Evolutionary conservation across 306 rosid genomes (phyloP).

Genomic region (Carpinus fangiana): DNA sequence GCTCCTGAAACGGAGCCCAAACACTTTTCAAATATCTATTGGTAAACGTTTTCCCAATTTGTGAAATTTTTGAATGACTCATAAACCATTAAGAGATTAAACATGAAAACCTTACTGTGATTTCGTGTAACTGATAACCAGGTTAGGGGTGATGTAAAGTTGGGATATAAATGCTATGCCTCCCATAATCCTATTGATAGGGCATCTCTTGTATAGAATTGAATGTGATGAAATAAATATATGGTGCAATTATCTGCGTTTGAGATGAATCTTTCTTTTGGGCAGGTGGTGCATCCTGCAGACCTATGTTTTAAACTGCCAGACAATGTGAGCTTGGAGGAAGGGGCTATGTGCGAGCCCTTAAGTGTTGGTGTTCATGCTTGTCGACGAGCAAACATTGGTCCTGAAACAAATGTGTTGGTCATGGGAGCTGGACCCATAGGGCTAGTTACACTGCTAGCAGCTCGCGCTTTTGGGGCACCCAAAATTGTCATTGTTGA

Average conservation of each 20-base stretch:
- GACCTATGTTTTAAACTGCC: conserved; percentile 82
- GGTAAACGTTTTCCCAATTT: neutral
- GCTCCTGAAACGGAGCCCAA: neutral
- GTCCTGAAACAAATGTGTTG: conserved; percentile 84
- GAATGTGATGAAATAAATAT: neutral
- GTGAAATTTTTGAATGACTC: neutral
- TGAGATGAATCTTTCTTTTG: conserved; percentile 23
- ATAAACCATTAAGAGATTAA: neutral
- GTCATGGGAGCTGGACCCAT: conserved; percentile 94
- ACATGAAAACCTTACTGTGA: neutral
- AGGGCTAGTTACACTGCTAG: conserved; percentile 82
- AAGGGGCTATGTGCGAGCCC: conserved; percentile 97
- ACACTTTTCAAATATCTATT: neutral
- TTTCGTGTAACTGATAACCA: neutral
- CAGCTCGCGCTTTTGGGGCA: conserved; percentile 86
- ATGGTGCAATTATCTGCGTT: neutral
- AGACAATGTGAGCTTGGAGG: conserved; percentile 84
- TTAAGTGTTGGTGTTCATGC: conserved; percentile 94
- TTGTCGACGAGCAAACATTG: conserved; percentile 76
- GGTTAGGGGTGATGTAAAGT: neutral
- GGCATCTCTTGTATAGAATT: neutral
- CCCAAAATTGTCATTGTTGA: conserved; percentile 68
- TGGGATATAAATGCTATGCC: neutral
- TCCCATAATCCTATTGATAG: neutral
- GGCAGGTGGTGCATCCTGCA: conserved; percentile 87